Percentiles rank a stretch among this genome's conserved stretches.
Evolutionary conservation across 1,139 yeast species (phyloP).

Genomic region (Zygosaccharomyces pseudobailii): DNA sequence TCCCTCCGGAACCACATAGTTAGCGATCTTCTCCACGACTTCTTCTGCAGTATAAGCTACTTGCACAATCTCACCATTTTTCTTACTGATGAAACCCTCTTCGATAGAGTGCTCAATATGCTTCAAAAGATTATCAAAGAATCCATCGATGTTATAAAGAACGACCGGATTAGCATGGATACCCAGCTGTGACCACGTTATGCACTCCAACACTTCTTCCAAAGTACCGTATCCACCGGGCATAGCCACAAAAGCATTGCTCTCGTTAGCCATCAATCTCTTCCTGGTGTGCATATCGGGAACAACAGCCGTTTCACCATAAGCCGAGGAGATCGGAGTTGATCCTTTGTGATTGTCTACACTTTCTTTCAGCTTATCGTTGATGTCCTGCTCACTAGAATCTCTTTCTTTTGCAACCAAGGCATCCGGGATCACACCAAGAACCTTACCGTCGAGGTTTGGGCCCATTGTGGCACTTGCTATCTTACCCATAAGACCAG

Average conservation of each 20-base stretch:
- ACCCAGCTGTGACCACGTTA: conserved; percentile 86
- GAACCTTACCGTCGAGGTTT: conserved; percentile 65
- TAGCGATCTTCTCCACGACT: conserved; percentile 55
- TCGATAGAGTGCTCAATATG: conserved; percentile 55
- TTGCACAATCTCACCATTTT: conserved; percentile 63
- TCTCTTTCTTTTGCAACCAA: conserved; percentile 66
- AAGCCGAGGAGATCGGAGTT: conserved; percentile 62
- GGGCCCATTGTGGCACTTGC: conserved; percentile 62
- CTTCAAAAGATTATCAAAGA: conserved; percentile 62
- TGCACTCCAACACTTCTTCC: conserved; percentile 86
- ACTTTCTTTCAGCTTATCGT: conserved; percentile 41
- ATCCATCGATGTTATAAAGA: conserved; percentile 72
- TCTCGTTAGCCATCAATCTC: conserved; percentile 78
- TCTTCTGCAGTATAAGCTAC: conserved; percentile 67
- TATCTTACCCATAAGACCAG: conserved; percentile 78
- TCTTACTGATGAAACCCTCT: conserved; percentile 63
- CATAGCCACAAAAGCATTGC: conserved; percentile 83
- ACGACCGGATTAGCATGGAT: conserved; percentile 81
- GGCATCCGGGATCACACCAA: conserved; percentile 83
- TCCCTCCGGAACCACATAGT: conserved; percentile 67
- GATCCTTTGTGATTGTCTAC: conserved; percentile 50
- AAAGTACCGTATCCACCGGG: conserved; percentile 93
- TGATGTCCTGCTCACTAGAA: conserved; percentile 35
- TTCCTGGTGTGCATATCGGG: conserved; percentile 89
- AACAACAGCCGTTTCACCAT: conserved; percentile 78